Percentiles rank a stretch among this genome's conserved stretches.
These are phyloP conservation scores for Platanthera guangdongensis DNA, from an alignment of 106 monocot species.

Conservation along the genomic window DNA sequence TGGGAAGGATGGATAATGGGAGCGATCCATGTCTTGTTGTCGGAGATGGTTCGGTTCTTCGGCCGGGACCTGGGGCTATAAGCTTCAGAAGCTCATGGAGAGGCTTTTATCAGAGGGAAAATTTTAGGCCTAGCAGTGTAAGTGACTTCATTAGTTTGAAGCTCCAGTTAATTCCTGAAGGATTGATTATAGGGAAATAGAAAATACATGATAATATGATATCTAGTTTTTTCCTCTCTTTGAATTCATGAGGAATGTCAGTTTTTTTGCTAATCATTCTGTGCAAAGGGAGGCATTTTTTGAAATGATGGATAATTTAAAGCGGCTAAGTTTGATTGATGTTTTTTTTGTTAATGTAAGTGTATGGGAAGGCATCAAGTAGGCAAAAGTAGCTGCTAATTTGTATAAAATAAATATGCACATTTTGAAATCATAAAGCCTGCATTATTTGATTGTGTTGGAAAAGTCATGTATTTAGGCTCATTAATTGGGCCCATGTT, in stretches of 20 bases:
- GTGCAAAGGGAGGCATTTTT: background rate
- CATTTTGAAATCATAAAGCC: background rate
- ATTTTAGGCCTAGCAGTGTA: slow-evolving; percentile 58
- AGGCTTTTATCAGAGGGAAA: slow-evolving; percentile 41
- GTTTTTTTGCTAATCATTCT: background rate
- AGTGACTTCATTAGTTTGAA: background rate
- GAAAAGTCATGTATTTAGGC: too few species aligned
- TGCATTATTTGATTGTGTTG: background rate
- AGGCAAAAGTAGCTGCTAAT: too few species aligned
- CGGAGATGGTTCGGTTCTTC: slow-evolving; percentile 32
- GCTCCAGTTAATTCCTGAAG: background rate
- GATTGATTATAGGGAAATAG: background rate
- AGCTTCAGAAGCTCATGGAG: slow-evolving; percentile 33
- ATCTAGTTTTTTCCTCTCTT: background rate
- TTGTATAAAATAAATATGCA: background rate
- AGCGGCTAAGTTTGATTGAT: background rate
- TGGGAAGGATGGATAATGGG: slow-evolving; percentile 22
- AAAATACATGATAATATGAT: background rate
- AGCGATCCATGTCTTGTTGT: slow-evolving; percentile 50
- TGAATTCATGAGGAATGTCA: background rate
- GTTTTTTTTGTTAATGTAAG: background rate
- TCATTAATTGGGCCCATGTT: too few species aligned
- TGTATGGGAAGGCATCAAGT: too few species aligned
- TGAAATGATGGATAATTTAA: background rate
- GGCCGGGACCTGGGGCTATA: slow-evolving; percentile 60